A percentile compares a stretch with the other conserved stretches of the same genome.
Conservation (phyloP, 2,329 filamentous ascomycete species). For the Emmonsia crescens region DNA sequence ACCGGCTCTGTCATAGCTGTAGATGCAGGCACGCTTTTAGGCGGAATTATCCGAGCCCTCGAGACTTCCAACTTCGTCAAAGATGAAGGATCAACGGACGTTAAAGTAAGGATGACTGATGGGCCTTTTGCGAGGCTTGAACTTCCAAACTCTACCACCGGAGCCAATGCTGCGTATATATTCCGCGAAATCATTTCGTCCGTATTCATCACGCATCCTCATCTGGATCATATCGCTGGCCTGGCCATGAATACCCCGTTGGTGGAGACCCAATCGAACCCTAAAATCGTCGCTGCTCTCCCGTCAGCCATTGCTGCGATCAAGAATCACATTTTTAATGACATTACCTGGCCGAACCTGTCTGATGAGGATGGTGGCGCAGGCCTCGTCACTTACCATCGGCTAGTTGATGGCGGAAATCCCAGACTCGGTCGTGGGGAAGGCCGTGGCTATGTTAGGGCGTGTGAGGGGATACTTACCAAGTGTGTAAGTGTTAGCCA, state of each 20-base stretch:
- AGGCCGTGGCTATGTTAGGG: constrained; percentile 71
- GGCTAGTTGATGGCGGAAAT: constrained; percentile 80
- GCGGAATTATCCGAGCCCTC: constrained; percentile 71
- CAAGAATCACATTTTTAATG: constrained; percentile 94
- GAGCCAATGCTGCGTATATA: constrained; percentile 72
- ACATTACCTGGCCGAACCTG: constrained; percentile 93
- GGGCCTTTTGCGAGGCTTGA: constrained; percentile 75
- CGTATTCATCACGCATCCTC: constrained; percentile 92
- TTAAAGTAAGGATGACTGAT: constrained; percentile 23
- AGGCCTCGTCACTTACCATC: constrained; percentile 80
- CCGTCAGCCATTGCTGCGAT: constrained; percentile 85
- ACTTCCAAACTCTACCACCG: constrained; percentile 53
- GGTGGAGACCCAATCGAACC: constrained; percentile 61
- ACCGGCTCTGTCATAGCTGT: constrained; percentile 80
- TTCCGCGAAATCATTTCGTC: constrained; percentile 71
- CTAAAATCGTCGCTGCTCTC: constrained; percentile 76
- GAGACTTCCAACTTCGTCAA: constrained; percentile 29
- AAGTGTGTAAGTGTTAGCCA: constrained; percentile 83
- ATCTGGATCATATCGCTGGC: constrained; percentile 85
- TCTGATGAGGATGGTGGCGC: constrained; percentile 93
- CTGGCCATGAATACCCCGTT: constrained; percentile 90
- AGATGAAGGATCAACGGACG: constrained; percentile 14
- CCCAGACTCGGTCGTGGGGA: constrained; percentile 71
- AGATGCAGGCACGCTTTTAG: constrained; percentile 82
- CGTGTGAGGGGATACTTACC: constrained; percentile 80